Evolutionary conservation across 2,329 filamentous ascomycete species (phyloP).

Genomic region (Plectosphaerella plurivora): DNA sequence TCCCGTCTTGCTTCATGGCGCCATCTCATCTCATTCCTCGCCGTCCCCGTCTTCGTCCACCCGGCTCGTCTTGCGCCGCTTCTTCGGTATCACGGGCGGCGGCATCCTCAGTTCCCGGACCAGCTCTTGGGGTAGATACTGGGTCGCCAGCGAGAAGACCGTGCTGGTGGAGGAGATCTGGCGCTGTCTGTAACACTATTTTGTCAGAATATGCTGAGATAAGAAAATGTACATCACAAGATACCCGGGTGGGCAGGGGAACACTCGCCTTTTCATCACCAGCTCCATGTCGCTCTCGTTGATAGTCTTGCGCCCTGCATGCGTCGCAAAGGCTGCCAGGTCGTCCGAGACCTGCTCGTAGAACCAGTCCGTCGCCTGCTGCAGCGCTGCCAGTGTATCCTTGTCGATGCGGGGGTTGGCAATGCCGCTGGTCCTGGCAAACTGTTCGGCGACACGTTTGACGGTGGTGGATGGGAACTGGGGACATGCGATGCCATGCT

Average conservation of each 20-base stretch:
- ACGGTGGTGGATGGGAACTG: slow-evolving; percentile 69
- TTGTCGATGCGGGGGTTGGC: slow-evolving; percentile 66
- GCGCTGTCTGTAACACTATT: slow-evolving; percentile 60
- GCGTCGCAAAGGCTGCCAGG: slow-evolving; percentile 71
- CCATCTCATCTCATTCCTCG: slow-evolving; percentile 13
- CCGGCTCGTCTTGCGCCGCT: slow-evolving; percentile 25
- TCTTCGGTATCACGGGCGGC: slow-evolving; percentile 46
- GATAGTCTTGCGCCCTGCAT: slow-evolving; percentile 79
- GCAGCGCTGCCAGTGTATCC: slow-evolving; percentile 69
- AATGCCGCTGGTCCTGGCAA: slow-evolving; percentile 61
- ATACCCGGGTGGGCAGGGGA: slow-evolving; percentile 12
- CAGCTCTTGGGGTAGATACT: slow-evolving; percentile 75
- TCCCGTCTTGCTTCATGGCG: slow-evolving; percentile 15
- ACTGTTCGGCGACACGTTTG: slow-evolving; percentile 67
- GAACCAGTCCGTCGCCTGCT: slow-evolving; percentile 83
- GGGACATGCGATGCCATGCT: slow-evolving; percentile 70
- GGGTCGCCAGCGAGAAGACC: slow-evolving; percentile 80
- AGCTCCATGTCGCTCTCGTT: slow-evolving; percentile 80
- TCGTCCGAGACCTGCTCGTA: slow-evolving; percentile 85
- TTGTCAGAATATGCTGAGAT: slow-evolving; percentile 18
- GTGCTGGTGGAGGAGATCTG: slow-evolving; percentile 68
- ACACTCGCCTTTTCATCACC: slow-evolving; percentile 73
- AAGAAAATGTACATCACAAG: slow-evolving; percentile 14
- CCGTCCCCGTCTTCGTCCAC: slow-evolving; percentile 21
- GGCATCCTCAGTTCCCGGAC: slow-evolving; percentile 77